Evolutionary conservation across 1,284 basidiomycete species (phyloP).

Genomic region (Xerocomus tenax): DNA sequence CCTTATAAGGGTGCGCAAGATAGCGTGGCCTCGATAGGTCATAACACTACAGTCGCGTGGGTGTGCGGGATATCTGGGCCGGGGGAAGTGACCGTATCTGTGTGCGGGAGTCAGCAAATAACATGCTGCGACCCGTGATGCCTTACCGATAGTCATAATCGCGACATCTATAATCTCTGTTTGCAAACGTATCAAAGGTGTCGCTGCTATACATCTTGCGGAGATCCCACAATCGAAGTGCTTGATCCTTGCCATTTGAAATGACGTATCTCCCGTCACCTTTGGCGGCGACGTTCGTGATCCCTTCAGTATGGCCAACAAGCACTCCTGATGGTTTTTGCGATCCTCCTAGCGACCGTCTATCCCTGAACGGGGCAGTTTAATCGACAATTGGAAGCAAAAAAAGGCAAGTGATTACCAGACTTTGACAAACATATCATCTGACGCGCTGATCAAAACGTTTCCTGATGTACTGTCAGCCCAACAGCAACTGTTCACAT

Average conservation of each 20-base stretch:
- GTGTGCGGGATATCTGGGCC: conserved; percentile 58
- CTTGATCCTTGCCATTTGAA: conserved; percentile 97
- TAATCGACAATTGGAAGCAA: background rate
- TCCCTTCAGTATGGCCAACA: conserved; percentile 91
- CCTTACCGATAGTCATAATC: conserved; percentile 76
- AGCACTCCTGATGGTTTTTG: conserved; percentile 85
- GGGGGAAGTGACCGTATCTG: conserved; percentile 61
- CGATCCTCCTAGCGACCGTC: conserved; percentile 75
- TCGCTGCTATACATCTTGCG: conserved; percentile 78
- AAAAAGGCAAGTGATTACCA: conserved; percentile 49
- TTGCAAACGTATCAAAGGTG: conserved; percentile 55
- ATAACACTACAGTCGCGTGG: conserved; percentile 91
- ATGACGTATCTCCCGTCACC: conserved; percentile 93
- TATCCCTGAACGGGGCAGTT: conserved; percentile 54
- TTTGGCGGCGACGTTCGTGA: conserved; percentile 80
- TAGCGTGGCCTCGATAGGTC: conserved; percentile 89
- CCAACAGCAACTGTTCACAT: conserved; percentile 95
- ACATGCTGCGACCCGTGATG: background rate
- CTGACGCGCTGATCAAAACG: conserved; percentile 86
- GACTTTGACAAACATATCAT: conserved; percentile 91
- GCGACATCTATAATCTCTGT: conserved; percentile 50
- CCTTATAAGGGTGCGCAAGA: conserved; percentile 88
- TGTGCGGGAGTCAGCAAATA: conserved; percentile 8
- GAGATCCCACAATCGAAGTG: conserved; percentile 87
- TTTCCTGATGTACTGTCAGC: conserved; percentile 89